phyloP scores from a whole-genome alignment of 345 rosid genomes.

The Aquilaria yunnanensis region DNA sequence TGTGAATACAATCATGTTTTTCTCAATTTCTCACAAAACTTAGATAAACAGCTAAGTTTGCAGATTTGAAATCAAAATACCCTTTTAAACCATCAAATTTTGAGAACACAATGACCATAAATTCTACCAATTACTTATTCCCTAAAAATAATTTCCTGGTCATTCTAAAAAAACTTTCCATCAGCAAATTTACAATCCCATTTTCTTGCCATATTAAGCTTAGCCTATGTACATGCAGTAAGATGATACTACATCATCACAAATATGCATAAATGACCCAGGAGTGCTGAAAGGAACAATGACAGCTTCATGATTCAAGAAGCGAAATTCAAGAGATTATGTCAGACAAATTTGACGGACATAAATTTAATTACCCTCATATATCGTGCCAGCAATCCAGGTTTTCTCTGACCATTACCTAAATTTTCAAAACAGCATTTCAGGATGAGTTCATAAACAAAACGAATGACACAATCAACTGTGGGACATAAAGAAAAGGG shows the following conservation, averaged over 20 bases:
- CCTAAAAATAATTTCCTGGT: too few relatives aligned
- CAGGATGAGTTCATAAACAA: conserved; percentile 10
- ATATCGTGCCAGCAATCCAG: conserved; percentile 77
- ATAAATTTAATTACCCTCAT: conserved; percentile 64
- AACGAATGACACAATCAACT: neutral
- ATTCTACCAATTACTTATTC: too few relatives aligned
- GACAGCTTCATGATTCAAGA: neutral
- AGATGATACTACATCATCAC: neutral
- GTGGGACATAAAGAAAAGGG: neutral
- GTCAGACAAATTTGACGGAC: conserved; percentile 1
- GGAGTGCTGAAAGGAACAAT: neutral
- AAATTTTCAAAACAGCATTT: conserved; percentile 26
- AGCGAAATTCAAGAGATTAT: neutral
- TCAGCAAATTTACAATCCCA: too few relatives aligned
- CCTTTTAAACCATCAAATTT: too few relatives aligned
- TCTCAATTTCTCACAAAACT: too few relatives aligned
- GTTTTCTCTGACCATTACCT: conserved; percentile 58
- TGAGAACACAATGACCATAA: too few relatives aligned
- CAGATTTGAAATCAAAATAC: too few relatives aligned
- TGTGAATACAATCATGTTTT: too few relatives aligned
- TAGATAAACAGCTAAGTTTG: too few relatives aligned
- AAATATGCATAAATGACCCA: neutral
- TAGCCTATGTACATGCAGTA: too few relatives aligned
- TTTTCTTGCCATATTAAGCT: too few relatives aligned
- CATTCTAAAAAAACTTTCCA: too few relatives aligned